These are phyloP conservation scores for Oryza coarctata DNA, from an alignment of 176 grass and related monocot species.

Conservation along the genomic window DNA sequence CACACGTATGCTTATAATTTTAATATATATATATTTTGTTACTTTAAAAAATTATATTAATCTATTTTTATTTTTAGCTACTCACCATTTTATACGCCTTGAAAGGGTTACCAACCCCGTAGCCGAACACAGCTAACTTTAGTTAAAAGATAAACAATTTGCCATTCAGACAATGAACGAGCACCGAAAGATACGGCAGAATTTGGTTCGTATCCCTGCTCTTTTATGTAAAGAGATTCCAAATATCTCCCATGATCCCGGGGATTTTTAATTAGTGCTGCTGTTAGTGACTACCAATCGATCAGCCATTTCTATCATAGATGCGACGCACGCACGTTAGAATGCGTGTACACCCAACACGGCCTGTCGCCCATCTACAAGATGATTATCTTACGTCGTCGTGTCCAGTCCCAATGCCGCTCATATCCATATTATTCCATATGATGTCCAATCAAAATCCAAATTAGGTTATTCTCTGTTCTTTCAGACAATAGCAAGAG, in stretches of 20 bases:
- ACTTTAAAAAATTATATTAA: no score
- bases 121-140: no score
- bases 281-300: not conserved
- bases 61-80: no score
- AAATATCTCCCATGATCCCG: not conserved
- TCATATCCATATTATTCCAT: not conserved
- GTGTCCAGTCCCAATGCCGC: not conserved
- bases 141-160: not conserved
- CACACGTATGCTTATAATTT: no score
- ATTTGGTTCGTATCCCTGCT: not conserved
- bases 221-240: not conserved
- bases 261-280: not conserved
- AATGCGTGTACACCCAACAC: not conserved
- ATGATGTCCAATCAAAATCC: not conserved
- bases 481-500: not conserved
- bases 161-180: not conserved
- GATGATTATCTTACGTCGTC: not conserved
- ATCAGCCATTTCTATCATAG: not conserved
- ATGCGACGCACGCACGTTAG: not conserved
- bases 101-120: no score
- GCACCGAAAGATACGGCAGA: not conserved
- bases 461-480: not conserved
- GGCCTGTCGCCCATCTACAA: not conserved
- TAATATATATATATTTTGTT: no score
- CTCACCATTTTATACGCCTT: no score